Percentiles rank a stretch among this genome's conserved stretches.
Conservation (phyloP, 106 monocot species). For the Dendrobium huoshanense region DNA sequence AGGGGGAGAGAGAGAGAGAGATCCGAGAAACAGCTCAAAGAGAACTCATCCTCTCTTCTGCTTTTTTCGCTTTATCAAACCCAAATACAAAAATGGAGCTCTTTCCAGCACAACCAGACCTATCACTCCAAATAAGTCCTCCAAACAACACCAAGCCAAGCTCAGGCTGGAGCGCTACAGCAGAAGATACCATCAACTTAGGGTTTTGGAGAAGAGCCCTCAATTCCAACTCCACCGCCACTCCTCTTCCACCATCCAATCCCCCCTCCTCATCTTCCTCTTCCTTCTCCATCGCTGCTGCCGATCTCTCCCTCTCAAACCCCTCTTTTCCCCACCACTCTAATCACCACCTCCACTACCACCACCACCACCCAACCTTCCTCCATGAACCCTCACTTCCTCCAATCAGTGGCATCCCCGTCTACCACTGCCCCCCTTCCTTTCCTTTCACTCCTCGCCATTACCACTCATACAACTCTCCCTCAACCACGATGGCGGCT, state of each 20-base stretch:
- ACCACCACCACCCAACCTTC: slow-evolving; percentile 10
- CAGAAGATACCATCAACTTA: slow-evolving; percentile 17
- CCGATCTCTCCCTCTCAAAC: slow-evolving; percentile 23
- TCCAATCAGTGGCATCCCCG: slow-evolving; percentile 57
- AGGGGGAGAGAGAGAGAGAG: too few species aligned
- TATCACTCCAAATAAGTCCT: slow-evolving; percentile 44
- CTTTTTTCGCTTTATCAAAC: background rate
- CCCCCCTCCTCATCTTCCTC: background rate
- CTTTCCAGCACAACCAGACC: slow-evolving; percentile 16
- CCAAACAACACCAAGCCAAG: slow-evolving; percentile 23
- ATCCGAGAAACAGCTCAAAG: too few species aligned
- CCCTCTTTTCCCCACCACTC: background rate
- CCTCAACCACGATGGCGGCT: background rate
- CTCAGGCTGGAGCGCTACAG: slow-evolving; percentile 15
- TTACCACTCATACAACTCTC: background rate
- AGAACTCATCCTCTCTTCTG: background rate
- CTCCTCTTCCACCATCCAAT: background rate
- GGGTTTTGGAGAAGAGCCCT: slow-evolving; percentile 46
- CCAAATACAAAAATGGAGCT: slow-evolving; percentile 4
- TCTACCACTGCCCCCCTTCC: slow-evolving; percentile 32
- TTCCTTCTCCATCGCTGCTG: background rate
- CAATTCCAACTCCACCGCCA: slow-evolving; percentile 12
- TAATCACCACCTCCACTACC: too few species aligned
- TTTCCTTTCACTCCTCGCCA: slow-evolving; percentile 17
- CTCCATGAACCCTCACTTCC: slow-evolving; percentile 13